Evolutionary conservation across 169 alveolate genomes (phyloP), one percentile per base, ranked within the genome.

Genomic region (Cryptosporidium xiaoi): DNA sequence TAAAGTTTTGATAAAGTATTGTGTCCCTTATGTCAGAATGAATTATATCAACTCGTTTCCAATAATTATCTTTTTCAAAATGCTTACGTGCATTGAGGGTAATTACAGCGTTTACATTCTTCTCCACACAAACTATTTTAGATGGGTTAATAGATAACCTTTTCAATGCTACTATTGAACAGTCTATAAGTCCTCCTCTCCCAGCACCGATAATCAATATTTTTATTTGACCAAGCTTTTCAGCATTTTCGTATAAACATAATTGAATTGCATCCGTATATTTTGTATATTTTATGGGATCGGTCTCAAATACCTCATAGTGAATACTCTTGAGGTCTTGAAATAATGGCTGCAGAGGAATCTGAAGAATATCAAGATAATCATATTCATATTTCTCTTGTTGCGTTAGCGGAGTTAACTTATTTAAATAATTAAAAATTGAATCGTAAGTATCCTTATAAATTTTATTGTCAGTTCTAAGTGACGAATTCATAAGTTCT

Each of bases 161-260:
- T 31, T 90, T 27, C 7, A 93, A 84, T 16, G 96, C 96, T 56
- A 82, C 84, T 36, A 94, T 24, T 31, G 93, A 93, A 65, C 93
- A 90, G 31, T 91, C 66, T n/a, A 94, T 83, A 15, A 95, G 71
- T 18, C 95, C 95, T n/a, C 96, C 97, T 64, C 97, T 82, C 0
- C 97, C 97, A 36, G 96, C 95, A 3, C 96, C 97, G 46, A 93
- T 91, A 29, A 94, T 83, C 92, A 93, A 87, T 56, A 94, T 91
- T n/a, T 56, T 60, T 24, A 90, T 31, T 33, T 90, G 82, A 20
- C 68, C 56, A 2, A 60, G 48, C 12, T 77, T 67, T 34, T 66
- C 27, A 31, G n/a, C 7, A 53, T 36, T 66, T 31, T 92, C 95
- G n/a, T 83, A 62, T 3, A 93, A 53, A 20, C 91, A 94, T 58